Evolutionary conservation across 2,329 filamentous ascomycete genomes (phyloP), one percentile per base, ranked within the genome.

Genomic region (Pseudogymnoascus sp.): DNA sequence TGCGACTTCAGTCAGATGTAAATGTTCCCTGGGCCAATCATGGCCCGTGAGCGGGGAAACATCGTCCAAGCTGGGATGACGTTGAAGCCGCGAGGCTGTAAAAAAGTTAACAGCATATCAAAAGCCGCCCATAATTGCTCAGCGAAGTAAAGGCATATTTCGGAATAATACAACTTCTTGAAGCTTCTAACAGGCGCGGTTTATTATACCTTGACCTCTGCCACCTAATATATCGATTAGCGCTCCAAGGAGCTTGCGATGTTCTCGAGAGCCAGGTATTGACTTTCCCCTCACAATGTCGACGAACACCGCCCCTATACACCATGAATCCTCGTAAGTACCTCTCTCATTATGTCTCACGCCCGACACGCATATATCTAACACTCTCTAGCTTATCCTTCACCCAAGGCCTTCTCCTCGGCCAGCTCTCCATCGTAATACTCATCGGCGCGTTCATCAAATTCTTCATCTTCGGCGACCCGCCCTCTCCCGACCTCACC

Each of bases 401-500:
- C 76, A 96, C 91, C 0, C 91, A 96, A 74, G 95, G 95, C 28
- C 88, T 99, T 69, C 86, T 99, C 60, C 82, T 97, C 33, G 95
- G 95, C 60, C 95, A 99, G 76, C 82, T 99, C 61, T 96, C 92
- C 1, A 90, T 99, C 53, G 90, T 96, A 13, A 79, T 97, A 23
- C 82, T 99, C 40, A 86, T 99, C 66, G 93, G 92, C 68, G 91
- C 89, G 69, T 97, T 99, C 78, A 97, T 99, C 77, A 96, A 96
- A 75, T 99, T 97, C 84, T 99, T 99, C 83, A 97, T 99, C 73
- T 97, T 99, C 74, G 95, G 95, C 70, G 95, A 97, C 73, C 87
- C 91, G 4, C 91, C 92, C 0, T 91, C 90, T 1, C 83, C 91
- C 66, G 92, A 96, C 67, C 86, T 88, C 63, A 90, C 89, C 19